Evolutionary conservation across 2,329 filamentous ascomycete species (phyloP).

Genomic region (Fusarium bulbicola): DNA sequence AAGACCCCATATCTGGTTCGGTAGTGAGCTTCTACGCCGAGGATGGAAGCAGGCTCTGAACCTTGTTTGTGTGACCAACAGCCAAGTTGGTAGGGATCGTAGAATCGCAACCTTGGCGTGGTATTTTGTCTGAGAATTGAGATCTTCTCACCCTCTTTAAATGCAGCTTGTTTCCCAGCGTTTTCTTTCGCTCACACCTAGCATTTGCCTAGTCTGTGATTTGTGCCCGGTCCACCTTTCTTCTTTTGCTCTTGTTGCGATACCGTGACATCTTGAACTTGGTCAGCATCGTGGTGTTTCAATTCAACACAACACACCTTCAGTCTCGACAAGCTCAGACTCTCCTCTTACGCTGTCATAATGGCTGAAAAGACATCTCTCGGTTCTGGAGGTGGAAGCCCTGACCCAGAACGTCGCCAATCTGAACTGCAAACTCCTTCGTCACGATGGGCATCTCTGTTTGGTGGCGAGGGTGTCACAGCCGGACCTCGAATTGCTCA

Average conservation of each 20-base stretch:
- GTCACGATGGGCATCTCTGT: slow-evolving; percentile 47
- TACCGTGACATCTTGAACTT: neutral
- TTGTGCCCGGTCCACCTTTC: slow-evolving; percentile 3
- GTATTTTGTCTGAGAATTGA: slow-evolving; percentile 16
- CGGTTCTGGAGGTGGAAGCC: slow-evolving; percentile 23
- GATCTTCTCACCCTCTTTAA: slow-evolving; percentile 23
- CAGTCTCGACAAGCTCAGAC: neutral
- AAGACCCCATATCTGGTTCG: slow-evolving; percentile 4
- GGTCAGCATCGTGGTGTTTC: neutral
- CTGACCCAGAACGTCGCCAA: slow-evolving; percentile 38
- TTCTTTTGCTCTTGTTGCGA: slow-evolving; percentile 5
- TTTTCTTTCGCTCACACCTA: slow-evolving; percentile 1
- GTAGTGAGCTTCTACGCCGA: neutral
- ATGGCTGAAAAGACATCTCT: slow-evolving; percentile 43
- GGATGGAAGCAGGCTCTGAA: slow-evolving; percentile 13
- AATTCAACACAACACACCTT: neutral
- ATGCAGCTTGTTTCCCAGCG: slow-evolving; percentile 13
- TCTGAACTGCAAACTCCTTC: slow-evolving; percentile 32
- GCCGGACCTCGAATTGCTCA: slow-evolving; percentile 64
- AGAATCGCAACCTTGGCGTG: slow-evolving; percentile 7
- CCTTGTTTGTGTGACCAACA: slow-evolving; percentile 19
- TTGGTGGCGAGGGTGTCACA: slow-evolving; percentile 52
- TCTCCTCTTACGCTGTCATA: neutral
- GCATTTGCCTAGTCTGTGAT: slow-evolving; percentile 4
- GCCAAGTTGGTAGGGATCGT: slow-evolving; percentile 19